Evolutionary conservation across 2,329 filamentous ascomycete species (phyloP).

Genomic region (Juglanconis juglandina): DNA sequence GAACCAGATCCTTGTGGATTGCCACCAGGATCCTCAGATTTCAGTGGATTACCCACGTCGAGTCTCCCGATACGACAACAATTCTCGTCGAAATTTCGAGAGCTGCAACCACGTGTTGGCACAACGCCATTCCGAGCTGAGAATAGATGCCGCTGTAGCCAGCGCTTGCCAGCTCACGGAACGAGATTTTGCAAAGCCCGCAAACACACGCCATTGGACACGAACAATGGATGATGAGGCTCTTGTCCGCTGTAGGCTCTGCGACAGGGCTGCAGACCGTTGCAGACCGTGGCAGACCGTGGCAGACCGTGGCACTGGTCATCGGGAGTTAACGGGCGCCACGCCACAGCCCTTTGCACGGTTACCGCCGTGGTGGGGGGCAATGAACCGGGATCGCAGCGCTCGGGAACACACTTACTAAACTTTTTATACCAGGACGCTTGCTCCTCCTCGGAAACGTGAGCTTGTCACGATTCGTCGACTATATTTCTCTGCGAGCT

Average conservation of each 20-base stretch:
- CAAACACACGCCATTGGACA: background rate
- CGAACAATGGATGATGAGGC: too few relatives aligned
- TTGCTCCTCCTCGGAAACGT: background rate
- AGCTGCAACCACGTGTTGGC: too few relatives aligned
- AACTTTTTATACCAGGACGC: too few relatives aligned
- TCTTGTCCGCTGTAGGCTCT: too few relatives aligned
- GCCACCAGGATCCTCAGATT: constrained; percentile 2
- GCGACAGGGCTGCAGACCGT: too few relatives aligned
- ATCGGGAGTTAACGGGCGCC: constrained; percentile 2
- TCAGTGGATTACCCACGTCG: constrained; percentile 1
- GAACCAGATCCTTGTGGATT: constrained; percentile 14
- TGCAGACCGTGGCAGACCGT: too few relatives aligned
- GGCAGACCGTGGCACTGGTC: background rate
- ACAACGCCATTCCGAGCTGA: too few relatives aligned
- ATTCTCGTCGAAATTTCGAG: too few relatives aligned
- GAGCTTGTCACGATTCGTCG: background rate
- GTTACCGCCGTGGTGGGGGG: background rate
- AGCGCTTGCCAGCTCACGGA: background rate
- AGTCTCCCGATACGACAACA: background rate
- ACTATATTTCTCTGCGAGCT: background rate
- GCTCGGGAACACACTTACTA: too few relatives aligned
- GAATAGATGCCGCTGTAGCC: background rate
- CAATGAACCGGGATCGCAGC: background rate
- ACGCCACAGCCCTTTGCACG: too few relatives aligned
- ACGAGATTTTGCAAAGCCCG: background rate